Evolutionary conservation across 2,329 filamentous ascomycete genomes (phyloP).

Genomic region (Alternaria gansuensis): DNA sequence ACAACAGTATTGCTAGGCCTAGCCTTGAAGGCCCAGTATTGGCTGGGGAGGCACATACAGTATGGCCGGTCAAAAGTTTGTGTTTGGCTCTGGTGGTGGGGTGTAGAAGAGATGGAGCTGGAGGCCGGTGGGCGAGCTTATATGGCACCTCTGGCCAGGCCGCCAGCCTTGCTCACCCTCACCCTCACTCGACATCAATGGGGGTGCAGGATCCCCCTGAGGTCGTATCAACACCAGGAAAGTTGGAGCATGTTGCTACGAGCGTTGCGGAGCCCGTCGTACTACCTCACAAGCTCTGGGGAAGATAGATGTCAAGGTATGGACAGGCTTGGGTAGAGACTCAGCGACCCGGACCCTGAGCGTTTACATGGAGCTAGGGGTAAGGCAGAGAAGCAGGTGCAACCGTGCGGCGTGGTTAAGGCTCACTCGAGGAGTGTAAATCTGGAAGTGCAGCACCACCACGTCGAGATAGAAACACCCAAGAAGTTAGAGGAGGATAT

Average conservation of each 20-base stretch:
- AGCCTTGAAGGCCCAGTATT: too few species aligned
- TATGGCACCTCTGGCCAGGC: conserved; percentile 14
- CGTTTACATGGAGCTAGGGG: neutral
- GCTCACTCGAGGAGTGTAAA: conserved; percentile 5
- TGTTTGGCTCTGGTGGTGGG: neutral
- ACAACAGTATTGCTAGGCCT: too few species aligned
- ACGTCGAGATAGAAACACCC: neutral
- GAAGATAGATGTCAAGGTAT: conserved; percentile 4
- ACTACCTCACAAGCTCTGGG: neutral
- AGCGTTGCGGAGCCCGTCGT: conserved; percentile 3
- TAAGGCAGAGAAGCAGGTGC: conserved; percentile 6
- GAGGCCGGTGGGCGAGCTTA: conserved; percentile 7
- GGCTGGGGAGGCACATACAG: too few species aligned
- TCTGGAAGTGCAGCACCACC: neutral
- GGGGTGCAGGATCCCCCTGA: conserved; percentile 8
- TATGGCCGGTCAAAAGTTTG: neutral
- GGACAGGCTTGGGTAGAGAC: neutral
- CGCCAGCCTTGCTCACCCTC: conserved; percentile 12
- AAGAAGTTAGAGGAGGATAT: neutral
- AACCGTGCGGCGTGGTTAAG: neutral
- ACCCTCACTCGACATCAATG: conserved; percentile 7
- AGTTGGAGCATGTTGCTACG: conserved; percentile 17
- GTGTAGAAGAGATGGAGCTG: conserved; percentile 21
- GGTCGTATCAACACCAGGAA: conserved; percentile 15
- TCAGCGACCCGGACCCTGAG: conserved; percentile 1